Conservation (phyloP, 2,329 filamentous ascomycete species). For the Fusarium nodosum region DNA sequence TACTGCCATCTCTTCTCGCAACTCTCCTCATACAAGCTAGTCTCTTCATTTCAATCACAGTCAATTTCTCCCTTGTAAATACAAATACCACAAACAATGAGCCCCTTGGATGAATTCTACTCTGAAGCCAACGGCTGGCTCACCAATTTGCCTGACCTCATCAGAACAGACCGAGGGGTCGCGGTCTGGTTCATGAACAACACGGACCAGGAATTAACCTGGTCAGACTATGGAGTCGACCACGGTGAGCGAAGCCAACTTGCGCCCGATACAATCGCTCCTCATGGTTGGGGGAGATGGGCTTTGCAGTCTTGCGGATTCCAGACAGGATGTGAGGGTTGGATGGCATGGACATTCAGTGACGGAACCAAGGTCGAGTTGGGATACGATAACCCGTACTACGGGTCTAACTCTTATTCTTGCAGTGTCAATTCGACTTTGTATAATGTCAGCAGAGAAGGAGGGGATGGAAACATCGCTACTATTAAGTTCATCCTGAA, state of each 20-base stretch:
- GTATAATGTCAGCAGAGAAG: neutral
- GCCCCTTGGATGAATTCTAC: neutral
- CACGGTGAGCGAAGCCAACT: neutral
- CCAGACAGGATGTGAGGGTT: neutral
- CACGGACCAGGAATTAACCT: neutral
- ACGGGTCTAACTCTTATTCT: neutral
- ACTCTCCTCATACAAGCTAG: neutral
- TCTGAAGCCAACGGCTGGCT: neutral
- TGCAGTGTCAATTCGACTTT: neutral
- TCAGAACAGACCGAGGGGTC: neutral
- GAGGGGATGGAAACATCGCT: neutral
- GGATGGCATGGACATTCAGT: neutral
- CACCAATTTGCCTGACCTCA: rapidly evolving
- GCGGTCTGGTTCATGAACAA: neutral
- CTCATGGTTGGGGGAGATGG: neutral
- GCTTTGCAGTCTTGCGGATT: neutral
- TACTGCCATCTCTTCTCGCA: neutral
- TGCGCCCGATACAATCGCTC: neutral
- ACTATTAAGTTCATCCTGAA: neutral
- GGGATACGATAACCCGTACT: neutral
- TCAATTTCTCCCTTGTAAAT: too few relatives aligned
- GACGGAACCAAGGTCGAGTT: neutral
- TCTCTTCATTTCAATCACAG: too few relatives aligned
- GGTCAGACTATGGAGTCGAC: neutral
- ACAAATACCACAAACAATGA: neutral